A percentile compares a stretch with the other conserved stretches of the same genome.
Evolutionary conservation across 257 asterid genomes (phyloP).

Genomic region (Mitragyna speciosa): DNA sequence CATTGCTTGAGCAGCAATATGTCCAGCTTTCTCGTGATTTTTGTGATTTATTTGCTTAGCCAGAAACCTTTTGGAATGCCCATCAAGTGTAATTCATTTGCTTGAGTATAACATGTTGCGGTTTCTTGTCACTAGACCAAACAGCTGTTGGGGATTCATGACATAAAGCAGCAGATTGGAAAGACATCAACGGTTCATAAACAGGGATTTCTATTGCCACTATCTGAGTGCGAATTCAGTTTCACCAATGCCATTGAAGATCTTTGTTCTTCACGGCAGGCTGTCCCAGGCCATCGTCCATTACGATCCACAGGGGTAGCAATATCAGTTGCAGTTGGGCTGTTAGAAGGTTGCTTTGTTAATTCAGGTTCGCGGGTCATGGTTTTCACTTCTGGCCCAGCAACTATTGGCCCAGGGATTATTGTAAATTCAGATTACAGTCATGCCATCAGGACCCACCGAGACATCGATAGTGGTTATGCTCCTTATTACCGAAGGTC

Average conservation of each 20-base stretch:
- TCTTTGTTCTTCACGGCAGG: constrained; percentile 50
- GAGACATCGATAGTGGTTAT: constrained; percentile 58
- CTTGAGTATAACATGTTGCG: constrained; percentile 13
- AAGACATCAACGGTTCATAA: constrained; percentile 49
- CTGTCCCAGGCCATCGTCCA: constrained; percentile 73
- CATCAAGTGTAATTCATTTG: constrained; percentile 10
- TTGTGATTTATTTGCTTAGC: constrained; percentile 6
- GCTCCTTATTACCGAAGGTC: constrained; percentile 59
- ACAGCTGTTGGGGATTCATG: constrained; percentile 63
- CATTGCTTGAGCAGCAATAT: background rate
- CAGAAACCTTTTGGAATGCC: constrained; percentile 2
- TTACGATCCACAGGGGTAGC: constrained; percentile 81
- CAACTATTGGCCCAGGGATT: constrained; percentile 86
- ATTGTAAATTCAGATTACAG: constrained; percentile 64
- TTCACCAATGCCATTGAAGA: constrained; percentile 82
- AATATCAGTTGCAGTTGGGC: constrained; percentile 86
- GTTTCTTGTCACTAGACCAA: constrained; percentile 53
- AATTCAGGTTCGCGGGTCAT: constrained; percentile 79
- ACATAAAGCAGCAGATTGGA: constrained; percentile 55
- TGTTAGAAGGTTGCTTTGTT: constrained; percentile 73
- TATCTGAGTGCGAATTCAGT: constrained; percentile 87
- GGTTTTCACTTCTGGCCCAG: constrained; percentile 96
- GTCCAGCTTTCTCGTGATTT: background rate
- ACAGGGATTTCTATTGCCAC: constrained; percentile 66
- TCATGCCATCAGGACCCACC: constrained; percentile 70